A percentile compares a stretch with the other conserved stretches of the same genome.
Conservation (phyloP, 164 flowering plant species). For the Magnolia kwangsiensis region DNA sequence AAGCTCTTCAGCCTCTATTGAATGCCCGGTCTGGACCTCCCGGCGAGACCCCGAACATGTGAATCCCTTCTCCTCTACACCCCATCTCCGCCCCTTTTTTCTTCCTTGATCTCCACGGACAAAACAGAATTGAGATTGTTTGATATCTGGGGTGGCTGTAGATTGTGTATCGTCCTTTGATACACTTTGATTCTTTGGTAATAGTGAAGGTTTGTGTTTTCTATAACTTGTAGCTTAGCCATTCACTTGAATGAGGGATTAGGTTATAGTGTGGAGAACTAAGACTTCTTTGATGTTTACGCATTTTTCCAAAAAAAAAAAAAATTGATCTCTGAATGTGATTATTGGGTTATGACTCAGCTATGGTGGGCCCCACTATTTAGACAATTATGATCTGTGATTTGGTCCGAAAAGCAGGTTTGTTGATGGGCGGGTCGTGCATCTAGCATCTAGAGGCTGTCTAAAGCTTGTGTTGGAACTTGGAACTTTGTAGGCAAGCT, state of each 20-base stretch:
- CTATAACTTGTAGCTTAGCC: background rate
- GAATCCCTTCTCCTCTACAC: constrained; percentile 13
- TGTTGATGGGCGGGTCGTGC: too few relatives aligned
- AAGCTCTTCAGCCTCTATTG: constrained; percentile 73
- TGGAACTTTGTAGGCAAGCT: too few relatives aligned
- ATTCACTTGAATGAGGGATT: background rate
- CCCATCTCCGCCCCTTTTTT: background rate
- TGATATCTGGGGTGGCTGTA: constrained; percentile 11
- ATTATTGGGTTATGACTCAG: too few relatives aligned
- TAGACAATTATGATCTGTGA: too few relatives aligned
- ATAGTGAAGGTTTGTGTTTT: background rate
- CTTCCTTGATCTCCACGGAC: background rate
- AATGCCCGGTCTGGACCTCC: constrained; percentile 60
- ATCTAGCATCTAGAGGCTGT: too few relatives aligned
- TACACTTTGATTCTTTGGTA: background rate
- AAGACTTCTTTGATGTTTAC: too few relatives aligned
- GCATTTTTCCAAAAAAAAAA: too few relatives aligned
- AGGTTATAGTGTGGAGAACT: too few relatives aligned
- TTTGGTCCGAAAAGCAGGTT: too few relatives aligned
- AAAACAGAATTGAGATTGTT: background rate
- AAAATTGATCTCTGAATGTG: too few relatives aligned
- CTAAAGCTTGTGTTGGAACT: too few relatives aligned
- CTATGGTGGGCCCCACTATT: too few relatives aligned
- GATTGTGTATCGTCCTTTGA: constrained; percentile 12
- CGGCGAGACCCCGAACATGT: constrained; percentile 42